Conservation (phyloP, 305 asterid species). For the Lippia alba region DNA sequence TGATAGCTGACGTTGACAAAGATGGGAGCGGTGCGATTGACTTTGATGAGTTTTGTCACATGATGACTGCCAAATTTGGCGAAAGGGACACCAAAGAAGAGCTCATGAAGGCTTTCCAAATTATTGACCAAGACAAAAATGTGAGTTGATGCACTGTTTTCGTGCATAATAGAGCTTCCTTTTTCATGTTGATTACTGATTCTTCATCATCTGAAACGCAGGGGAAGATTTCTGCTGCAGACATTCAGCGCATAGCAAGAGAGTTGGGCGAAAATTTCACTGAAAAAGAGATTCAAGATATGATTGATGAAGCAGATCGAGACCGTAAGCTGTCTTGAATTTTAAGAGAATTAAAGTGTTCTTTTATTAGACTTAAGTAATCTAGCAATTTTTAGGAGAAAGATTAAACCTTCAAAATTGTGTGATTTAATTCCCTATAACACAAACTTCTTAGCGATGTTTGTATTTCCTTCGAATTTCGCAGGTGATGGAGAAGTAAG, state of each 20-base stretch:
- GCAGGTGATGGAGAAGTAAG: constrained; percentile 78
- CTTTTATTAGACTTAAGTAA: too few species aligned
- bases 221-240: constrained; percentile 91
- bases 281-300: constrained; percentile 81
- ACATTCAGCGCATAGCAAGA: constrained; percentile 81
- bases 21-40: constrained; percentile 96
- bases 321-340: constrained; percentile 66
- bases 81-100: constrained; percentile 93
- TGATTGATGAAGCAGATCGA: constrained; percentile 92
- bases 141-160: constrained; percentile 42
- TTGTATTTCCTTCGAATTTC: constrained; percentile 29
- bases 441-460: not conserved
- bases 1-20: constrained; percentile 95
- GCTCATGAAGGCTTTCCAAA: constrained; percentile 81
- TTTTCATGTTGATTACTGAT: constrained; percentile 26
- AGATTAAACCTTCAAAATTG: too few species aligned
- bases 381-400: too few species aligned
- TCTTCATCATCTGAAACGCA: constrained; percentile 43
- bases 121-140: constrained; percentile 89
- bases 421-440: too few species aligned
- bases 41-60: constrained; percentile 82
- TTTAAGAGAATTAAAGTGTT: too few species aligned
- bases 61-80: constrained; percentile 97
- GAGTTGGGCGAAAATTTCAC: constrained; percentile 83
- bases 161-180: constrained; percentile 25